These are phyloP conservation scores for Diaporthe longicolla DNA, from an alignment of 2,329 filamentous ascomycete species.

Conservation along the genomic window DNA sequence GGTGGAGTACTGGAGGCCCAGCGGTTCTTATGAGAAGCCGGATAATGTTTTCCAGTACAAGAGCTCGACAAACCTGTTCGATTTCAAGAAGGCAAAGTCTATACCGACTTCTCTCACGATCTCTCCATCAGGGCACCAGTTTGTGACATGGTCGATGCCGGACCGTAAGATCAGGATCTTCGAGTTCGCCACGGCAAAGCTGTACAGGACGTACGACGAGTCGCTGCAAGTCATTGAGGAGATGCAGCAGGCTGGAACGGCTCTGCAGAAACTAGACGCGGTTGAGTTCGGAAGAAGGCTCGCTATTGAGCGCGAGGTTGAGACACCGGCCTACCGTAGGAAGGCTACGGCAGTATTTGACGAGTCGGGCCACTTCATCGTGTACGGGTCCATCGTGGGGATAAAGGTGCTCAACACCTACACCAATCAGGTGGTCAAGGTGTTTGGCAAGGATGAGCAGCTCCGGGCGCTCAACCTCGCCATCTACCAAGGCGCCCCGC, in stretches of 20 bases:
- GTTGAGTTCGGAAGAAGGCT: slow-evolving; percentile 93
- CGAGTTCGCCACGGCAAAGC: slow-evolving; percentile 89
- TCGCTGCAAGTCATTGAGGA: slow-evolving; percentile 90
- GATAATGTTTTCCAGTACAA: slow-evolving; percentile 94
- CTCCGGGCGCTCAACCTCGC: slow-evolving; percentile 86
- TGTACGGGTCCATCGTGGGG: slow-evolving; percentile 93
- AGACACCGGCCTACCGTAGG: slow-evolving; percentile 75
- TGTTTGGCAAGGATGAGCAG: slow-evolving; percentile 91
- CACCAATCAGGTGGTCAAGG: slow-evolving; percentile 91
- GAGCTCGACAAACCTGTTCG: slow-evolving; percentile 93
- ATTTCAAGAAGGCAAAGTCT: slow-evolving; percentile 96
- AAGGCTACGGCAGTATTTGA: slow-evolving; percentile 94
- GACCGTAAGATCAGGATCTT: slow-evolving; percentile 95
- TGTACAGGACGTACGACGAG: slow-evolving; percentile 95
- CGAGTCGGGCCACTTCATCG: slow-evolving; percentile 93
- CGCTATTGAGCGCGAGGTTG: slow-evolving; percentile 88
- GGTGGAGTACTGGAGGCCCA: slow-evolving; percentile 96
- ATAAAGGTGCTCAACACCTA: slow-evolving; percentile 97
- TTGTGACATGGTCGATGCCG: slow-evolving; percentile 91
- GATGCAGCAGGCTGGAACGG: slow-evolving; percentile 95
- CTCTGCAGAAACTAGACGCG: slow-evolving; percentile 84
- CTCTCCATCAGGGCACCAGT: slow-evolving; percentile 87
- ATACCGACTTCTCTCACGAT: slow-evolving; percentile 85
- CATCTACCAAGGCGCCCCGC: slow-evolving; percentile 94
- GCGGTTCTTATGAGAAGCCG: slow-evolving; percentile 87